Evolutionary conservation across 192 early-diverging fungal genomes (phyloP).

Genomic region (Podila epigama): DNA sequence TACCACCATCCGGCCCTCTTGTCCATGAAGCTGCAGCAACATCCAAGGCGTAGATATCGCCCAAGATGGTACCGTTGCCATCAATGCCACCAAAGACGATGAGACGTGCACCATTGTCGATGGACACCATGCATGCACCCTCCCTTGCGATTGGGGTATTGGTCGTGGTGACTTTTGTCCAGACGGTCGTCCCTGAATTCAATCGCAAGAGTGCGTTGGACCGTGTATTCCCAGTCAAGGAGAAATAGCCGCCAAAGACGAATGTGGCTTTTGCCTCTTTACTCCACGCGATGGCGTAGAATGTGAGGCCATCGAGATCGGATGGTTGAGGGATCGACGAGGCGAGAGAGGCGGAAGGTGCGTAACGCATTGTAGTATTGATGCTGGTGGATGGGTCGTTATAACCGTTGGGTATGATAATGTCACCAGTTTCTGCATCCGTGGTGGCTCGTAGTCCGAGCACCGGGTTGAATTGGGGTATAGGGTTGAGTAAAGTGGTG

Average conservation of each 20-base stretch:
- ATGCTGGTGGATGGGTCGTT: not conserved
- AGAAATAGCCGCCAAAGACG: not conserved
- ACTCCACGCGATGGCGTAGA: not conserved
- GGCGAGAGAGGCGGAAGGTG: not conserved
- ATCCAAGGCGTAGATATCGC: constrained; percentile 18
- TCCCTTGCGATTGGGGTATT: not conserved
- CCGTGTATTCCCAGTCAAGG: not conserved
- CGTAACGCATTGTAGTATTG: not conserved
- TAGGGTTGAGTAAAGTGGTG: not conserved
- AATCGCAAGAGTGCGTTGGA: not conserved
- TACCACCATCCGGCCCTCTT: not conserved
- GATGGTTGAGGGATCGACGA: not conserved
- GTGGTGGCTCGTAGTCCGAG: not conserved
- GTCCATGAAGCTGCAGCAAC: constrained; percentile 11
- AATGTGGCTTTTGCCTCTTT: not conserved
- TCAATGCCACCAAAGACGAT: not conserved
- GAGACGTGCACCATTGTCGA: not conserved
- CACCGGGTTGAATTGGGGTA: not conserved
- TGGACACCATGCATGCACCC: not conserved
- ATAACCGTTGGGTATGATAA: not conserved
- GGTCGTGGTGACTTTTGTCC: not conserved
- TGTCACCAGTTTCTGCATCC: not conserved
- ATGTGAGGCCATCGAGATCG: not conserved
- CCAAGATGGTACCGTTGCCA: not conserved
- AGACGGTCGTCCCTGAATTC: not conserved